These are phyloP conservation scores for Podosphaera leucotricha DNA, from an alignment of 2,329 filamentous ascomycete species.

Conservation along the genomic window DNA sequence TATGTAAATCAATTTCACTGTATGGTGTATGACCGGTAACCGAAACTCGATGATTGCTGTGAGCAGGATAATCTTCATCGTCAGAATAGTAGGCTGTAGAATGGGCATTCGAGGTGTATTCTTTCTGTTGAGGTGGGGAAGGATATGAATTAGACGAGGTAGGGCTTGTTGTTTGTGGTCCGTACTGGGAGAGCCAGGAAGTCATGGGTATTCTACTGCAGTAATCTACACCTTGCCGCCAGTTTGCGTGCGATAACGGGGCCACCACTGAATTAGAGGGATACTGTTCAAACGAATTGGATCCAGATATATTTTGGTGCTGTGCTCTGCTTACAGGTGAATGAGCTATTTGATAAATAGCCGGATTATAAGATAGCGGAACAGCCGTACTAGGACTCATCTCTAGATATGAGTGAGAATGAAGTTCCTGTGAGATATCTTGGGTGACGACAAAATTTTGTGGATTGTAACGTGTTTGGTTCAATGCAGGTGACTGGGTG, in stretches of 20 bases:
- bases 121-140: slow-evolving; percentile 7
- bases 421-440: slow-evolving; percentile 17
- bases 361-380: slow-evolving; percentile 43
- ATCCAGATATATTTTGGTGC: slow-evolving; percentile 29
- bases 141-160: slow-evolving; percentile 11
- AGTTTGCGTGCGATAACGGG: slow-evolving; percentile 18
- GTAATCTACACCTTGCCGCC: slow-evolving; percentile 6
- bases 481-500: slow-evolving; percentile 15
- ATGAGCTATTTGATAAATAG: slow-evolving; percentile 19
- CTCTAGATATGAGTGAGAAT: slow-evolving; percentile 23
- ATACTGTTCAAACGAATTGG: slow-evolving; percentile 24
- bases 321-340: slow-evolving; percentile 30
- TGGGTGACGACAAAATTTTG: slow-evolving; percentile 28
- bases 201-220: slow-evolving; percentile 7
- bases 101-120: slow-evolving; percentile 8
- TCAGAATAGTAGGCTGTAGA: slow-evolving; percentile 9
- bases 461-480: slow-evolving; percentile 32
- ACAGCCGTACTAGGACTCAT: slow-evolving; percentile 27
- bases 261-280: slow-evolving; percentile 7
- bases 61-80: slow-evolving; percentile 11
- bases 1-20: slow-evolving; percentile 6
- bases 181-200: slow-evolving; percentile 10
- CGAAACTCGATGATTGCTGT: slow-evolving; percentile 10
- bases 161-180: slow-evolving; percentile 8
- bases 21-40: slow-evolving; percentile 7